Evolutionary conservation across 371 early-diverging fungal genomes (phyloP), one percentile per base, ranked within the genome.

Genomic region (Mucor velutinosus): DNA sequence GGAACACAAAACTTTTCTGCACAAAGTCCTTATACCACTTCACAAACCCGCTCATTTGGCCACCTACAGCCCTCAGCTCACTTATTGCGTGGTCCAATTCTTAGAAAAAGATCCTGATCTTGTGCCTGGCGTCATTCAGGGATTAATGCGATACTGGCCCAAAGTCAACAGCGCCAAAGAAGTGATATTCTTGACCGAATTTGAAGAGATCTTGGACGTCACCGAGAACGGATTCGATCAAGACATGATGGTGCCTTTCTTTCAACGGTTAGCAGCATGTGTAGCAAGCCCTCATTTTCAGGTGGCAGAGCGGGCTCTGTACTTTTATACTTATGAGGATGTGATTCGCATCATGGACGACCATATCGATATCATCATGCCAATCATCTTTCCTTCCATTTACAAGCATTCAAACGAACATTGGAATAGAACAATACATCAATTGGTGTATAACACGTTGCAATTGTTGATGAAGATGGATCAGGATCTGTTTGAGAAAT

Each of bases 51-150:
- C 93, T 47, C 93, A 95, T 6, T 77, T 99, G 72, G 86, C 91
- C 0, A 78, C 95, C 67, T 99, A 97, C 74, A 95, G 97, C 70
- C 97, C 97, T 8, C 99, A 98, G 82, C 82, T 99, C 70, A 93
- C 97, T 0, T 99, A 98, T 76, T 99, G 99, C 74, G 94, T 97
- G 10, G 96, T 99, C 19, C 98, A 99, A 80, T 99, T 98, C 72
- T 79, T 97, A 55, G 98, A 99, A 76, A 99, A 99, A 77, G 99
- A 99, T 70, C 94, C 97, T 5, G 69, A 89, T 10, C 80, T 99
- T 65, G 94, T 96, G 6, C 91, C 92, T 53, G 93, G 93, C 78
- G 94, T 94, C 74, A 86, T 97, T n/a, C 80, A 83, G 60, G 94
- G 95, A 10, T 80, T 99, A 57, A 80, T 99, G 73, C 89, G 94